Evolutionary conservation across 306 rosid genomes (phyloP), one percentile per base, ranked within the genome.

Genomic region (Notholithocarpus densiflorus): DNA sequence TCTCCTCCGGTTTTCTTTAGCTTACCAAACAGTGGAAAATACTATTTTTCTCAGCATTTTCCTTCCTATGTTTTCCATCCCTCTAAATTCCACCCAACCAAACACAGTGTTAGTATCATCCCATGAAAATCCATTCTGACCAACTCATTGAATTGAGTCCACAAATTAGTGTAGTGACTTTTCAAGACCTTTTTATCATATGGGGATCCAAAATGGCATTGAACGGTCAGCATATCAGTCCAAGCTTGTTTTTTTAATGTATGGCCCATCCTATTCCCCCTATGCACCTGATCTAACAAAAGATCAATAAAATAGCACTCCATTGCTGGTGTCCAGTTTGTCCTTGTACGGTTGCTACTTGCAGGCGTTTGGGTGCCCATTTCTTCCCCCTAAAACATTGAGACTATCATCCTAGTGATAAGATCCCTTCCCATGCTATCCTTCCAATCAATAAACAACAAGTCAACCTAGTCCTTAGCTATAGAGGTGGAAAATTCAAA

Each of bases 241-340:
- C 90, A 89, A 74, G 87, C 86, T 81, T 89, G 87, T 79, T 84
- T 86, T 64, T 82, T 89, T 82, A 86, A 89, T 32, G 89, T 89
- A 56, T 81, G 84, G 76, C 92, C 90, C 86, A 87, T 82, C 71
- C 89, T 89, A 29, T 86, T 89, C 57, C 89, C 92, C 80, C 74
- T 86, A 59, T 79, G 87, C 81, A 80, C 92, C 72, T 89, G 87
- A 84, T 87, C 87, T 73, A 89, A 74, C 86, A 86, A 75, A 24
- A 89, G 77, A 76, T 83, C 84, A 53, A 87, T 74, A 75, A 84
- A 87, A 75, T 80, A 83, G 68, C 56, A 79, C 56, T 85, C 90
- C 89, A 87, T 87, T 68, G 82, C 80, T 14, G 70, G 78, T 4
- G 85, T 83, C 92, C 92, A 89, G 76, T 61, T 79, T 71, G 88